Conservation (phyloP, 164 flowering plant species). For the Dillenia suffruticosa region DNA sequence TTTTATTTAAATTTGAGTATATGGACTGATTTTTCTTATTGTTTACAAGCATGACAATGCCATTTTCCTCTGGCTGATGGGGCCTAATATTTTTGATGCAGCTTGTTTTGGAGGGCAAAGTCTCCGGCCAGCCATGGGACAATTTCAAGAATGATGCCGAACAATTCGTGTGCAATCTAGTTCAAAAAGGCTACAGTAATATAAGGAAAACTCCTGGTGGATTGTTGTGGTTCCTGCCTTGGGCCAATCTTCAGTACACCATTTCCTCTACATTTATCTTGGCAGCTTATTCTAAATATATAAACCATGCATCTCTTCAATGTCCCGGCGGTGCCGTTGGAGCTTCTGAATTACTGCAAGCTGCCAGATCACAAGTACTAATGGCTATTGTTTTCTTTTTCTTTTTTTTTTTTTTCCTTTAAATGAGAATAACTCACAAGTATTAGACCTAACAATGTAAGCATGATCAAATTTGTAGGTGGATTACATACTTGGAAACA, state of each 20-base stretch:
- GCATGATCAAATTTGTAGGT: conserved; percentile 17
- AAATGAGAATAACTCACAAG: background rate
- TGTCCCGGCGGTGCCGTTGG: conserved; percentile 27
- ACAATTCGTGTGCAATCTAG: conserved; percentile 41
- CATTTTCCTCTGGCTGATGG: no score
- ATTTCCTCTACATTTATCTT: conserved; percentile 32
- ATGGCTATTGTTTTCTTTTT: background rate
- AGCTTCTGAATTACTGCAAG: conserved; percentile 23
- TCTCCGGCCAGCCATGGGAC: conserved; percentile 11
- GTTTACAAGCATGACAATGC: no score
- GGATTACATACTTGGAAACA: conserved; percentile 57
- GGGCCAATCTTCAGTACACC: conserved; percentile 44
- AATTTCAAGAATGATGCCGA: conserved; percentile 38
- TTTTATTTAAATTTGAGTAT: background rate
- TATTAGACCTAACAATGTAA: background rate
- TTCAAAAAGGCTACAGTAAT: conserved; percentile 42
- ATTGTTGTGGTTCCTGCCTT: conserved; percentile 28
- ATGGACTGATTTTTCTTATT: background rate
- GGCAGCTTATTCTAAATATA: conserved; percentile 33
- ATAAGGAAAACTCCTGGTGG: conserved; percentile 39
- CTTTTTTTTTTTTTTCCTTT: background rate
- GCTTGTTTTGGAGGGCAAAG: conserved; percentile 35
- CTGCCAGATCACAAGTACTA: conserved; percentile 43
- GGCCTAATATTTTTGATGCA: conserved; percentile 1
- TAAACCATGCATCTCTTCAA: conserved; percentile 16